phyloP scores from a whole-genome alignment of 345 rosid species.

The Psidium friedrichsthalianum region DNA sequence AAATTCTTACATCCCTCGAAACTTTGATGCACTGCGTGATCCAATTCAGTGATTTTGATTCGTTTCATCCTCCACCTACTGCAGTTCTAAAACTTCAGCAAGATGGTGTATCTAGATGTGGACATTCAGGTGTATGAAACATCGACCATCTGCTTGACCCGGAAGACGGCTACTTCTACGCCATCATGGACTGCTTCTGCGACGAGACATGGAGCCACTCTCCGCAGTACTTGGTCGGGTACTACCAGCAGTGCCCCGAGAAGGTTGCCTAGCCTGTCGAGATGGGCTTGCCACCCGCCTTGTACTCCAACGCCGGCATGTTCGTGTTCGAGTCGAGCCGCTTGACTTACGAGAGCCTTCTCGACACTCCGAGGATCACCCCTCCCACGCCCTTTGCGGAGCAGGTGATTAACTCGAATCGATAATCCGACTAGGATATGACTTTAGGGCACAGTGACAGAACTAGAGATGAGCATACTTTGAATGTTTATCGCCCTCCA shows the following conservation, averaged over 20 bases:
- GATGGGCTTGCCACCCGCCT: constrained; percentile 54
- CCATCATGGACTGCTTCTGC: constrained; percentile 74
- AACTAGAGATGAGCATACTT: neutral
- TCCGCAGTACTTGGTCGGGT: constrained; percentile 46
- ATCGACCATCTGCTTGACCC: constrained; percentile 58
- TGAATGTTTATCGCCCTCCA: neutral
- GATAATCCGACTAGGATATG: neutral
- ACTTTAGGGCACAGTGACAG: neutral
- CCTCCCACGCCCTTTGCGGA: constrained; percentile 70
- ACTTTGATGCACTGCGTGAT: neutral
- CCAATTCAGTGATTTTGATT: neutral
- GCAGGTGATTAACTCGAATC: constrained; percentile 30
- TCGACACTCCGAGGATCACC: constrained; percentile 35
- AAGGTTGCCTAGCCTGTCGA: constrained; percentile 45
- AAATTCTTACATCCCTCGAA: neutral
- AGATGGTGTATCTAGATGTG: constrained; percentile 76
- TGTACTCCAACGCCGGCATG: constrained; percentile 84
- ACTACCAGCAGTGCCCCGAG: constrained; percentile 77
- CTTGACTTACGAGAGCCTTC: constrained; percentile 33
- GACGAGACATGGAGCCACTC: constrained; percentile 70
- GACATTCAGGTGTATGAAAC: constrained; percentile 77
- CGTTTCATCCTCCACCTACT: neutral
- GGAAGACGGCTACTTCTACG: constrained; percentile 52
- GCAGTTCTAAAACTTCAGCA: constrained; percentile 59
- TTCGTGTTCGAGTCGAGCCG: constrained; percentile 57